Conservation (phyloP, 257 asterid species). For the Solanum medicagineum region DNA sequence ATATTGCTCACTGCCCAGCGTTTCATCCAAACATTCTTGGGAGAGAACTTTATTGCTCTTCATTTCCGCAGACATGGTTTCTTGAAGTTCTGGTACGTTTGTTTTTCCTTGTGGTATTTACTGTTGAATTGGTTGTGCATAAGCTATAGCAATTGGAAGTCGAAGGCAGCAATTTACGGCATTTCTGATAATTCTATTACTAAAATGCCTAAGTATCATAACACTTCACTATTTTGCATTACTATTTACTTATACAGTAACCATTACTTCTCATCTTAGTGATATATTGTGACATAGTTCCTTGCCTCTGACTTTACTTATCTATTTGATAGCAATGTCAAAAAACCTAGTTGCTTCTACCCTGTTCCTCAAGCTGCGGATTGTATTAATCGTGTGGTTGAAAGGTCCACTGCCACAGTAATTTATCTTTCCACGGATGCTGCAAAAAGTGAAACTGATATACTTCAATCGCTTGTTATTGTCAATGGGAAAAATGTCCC, state of each 20-base stretch:
- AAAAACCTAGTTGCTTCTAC: constrained; percentile 79
- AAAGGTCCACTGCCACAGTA: constrained; percentile 60
- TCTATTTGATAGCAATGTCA: constrained; percentile 59
- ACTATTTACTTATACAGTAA: neutral
- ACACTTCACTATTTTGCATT: neutral
- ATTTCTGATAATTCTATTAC: neutral
- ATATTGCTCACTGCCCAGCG: constrained; percentile 92
- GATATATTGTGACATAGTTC: neutral
- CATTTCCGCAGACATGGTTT: constrained; percentile 96
- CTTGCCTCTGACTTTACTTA: constrained; percentile 1
- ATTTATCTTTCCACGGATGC: constrained; percentile 94
- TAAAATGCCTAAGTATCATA: neutral
- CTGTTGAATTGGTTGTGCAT: neutral
- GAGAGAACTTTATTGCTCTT: constrained; percentile 75
- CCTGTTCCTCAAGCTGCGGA: constrained; percentile 96
- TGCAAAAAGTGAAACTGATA: constrained; percentile 82
- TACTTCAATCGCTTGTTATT: constrained; percentile 71
- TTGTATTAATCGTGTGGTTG: constrained; percentile 77
- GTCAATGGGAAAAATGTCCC: constrained; percentile 72
- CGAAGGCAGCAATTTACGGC: neutral
- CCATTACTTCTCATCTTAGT: neutral
- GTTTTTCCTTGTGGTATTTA: neutral
- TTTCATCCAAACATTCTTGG: constrained; percentile 88
- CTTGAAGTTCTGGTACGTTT: constrained; percentile 84
- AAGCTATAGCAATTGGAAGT: neutral